Percentiles rank a stretch among this genome's conserved stretches.
Conservation (phyloP, 805 yeast genomes). For the Yarrowia phangngaensis region DNA sequence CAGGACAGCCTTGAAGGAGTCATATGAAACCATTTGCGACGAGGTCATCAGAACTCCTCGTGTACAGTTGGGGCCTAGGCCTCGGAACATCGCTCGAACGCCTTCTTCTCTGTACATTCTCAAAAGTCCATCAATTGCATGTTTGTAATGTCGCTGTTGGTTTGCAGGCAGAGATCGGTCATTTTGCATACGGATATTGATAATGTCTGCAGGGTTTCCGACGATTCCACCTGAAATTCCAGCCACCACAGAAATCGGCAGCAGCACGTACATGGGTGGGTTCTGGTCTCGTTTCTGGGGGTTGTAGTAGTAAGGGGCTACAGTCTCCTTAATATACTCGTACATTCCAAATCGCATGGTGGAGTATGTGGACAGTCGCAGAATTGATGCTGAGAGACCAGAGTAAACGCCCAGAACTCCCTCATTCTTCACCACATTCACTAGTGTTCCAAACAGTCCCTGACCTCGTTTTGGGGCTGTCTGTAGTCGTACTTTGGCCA, state of each 20-base stretch:
- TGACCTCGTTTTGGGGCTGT: slow-evolving; percentile 65
- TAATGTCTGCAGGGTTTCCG: slow-evolving; percentile 86
- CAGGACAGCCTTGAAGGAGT: slow-evolving; percentile 60
- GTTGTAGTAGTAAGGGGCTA: slow-evolving; percentile 34
- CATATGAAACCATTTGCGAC: slow-evolving; percentile 85
- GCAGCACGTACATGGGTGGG: slow-evolving; percentile 56
- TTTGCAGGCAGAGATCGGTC: slow-evolving; percentile 65
- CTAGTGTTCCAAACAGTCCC: slow-evolving; percentile 57
- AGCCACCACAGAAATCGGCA: slow-evolving; percentile 79
- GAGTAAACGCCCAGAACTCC: slow-evolving; percentile 65
- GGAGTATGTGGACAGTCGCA: slow-evolving; percentile 85
- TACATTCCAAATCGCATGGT: slow-evolving; percentile 84
- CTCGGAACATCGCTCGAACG: slow-evolving; percentile 57
- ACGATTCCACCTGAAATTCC: slow-evolving; percentile 82
- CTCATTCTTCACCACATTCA: slow-evolving; percentile 56
- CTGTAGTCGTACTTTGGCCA: slow-evolving; percentile 83
- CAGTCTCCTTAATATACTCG: slow-evolving; percentile 61
- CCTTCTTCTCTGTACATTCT: slow-evolving; percentile 63
- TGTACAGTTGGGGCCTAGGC: slow-evolving; percentile 69
- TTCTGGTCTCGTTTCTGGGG: slow-evolving; percentile 38
- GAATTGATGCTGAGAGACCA: slow-evolving; percentile 74
- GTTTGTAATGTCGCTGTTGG: slow-evolving; percentile 66
- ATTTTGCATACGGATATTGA: slow-evolving; percentile 87
- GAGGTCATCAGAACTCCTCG: slow-evolving; percentile 89
- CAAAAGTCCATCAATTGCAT: slow-evolving; percentile 72